These are phyloP conservation scores for Lepiota brunneoincarnata DNA, from an alignment of 768 basidiomycete genomes.

Conservation along the genomic window DNA sequence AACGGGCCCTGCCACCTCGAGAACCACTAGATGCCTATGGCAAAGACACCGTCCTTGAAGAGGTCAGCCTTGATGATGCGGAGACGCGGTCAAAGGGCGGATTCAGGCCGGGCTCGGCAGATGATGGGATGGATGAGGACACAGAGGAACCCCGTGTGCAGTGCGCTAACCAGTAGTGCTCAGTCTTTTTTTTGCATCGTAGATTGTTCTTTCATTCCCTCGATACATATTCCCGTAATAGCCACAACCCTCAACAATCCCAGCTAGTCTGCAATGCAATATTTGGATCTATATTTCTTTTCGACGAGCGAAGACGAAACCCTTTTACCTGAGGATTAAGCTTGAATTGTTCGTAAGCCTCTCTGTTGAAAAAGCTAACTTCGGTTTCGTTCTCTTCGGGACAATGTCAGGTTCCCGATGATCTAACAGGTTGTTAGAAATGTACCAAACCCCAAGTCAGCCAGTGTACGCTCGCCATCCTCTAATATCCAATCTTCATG, in stretches of 20 bases:
- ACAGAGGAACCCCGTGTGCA: conserved; percentile 91
- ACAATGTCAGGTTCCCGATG: neutral
- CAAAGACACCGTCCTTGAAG: conserved; percentile 73
- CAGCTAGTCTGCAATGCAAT: conserved; percentile 39
- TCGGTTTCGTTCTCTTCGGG: conserved; percentile 93
- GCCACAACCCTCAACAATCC: conserved; percentile 34
- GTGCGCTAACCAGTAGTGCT: conserved; percentile 80
- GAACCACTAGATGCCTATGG: conserved; percentile 60
- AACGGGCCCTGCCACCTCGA: conserved; percentile 83
- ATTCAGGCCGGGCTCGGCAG: conserved; percentile 29
- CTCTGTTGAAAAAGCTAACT: conserved; percentile 84
- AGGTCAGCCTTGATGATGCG: conserved; percentile 78
- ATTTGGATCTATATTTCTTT: conserved; percentile 7
- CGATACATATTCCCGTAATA: conserved; percentile 39
- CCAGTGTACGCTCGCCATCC: conserved; percentile 64
- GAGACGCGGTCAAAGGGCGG: conserved; percentile 61
- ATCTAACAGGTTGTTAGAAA: conserved; percentile 1
- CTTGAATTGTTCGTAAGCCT: conserved; percentile 80
- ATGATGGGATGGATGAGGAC: conserved; percentile 94
- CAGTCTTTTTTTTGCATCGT: conserved; percentile 19
- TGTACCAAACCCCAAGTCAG: conserved; percentile 74
- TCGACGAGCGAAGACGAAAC: neutral
- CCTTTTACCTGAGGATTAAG: conserved; percentile 70
- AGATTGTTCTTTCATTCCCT: conserved; percentile 28
- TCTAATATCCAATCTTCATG: conserved; percentile 90